phyloP scores from a whole-genome alignment of 176 grass and related monocot species.

The Zizania latifolia region DNA sequence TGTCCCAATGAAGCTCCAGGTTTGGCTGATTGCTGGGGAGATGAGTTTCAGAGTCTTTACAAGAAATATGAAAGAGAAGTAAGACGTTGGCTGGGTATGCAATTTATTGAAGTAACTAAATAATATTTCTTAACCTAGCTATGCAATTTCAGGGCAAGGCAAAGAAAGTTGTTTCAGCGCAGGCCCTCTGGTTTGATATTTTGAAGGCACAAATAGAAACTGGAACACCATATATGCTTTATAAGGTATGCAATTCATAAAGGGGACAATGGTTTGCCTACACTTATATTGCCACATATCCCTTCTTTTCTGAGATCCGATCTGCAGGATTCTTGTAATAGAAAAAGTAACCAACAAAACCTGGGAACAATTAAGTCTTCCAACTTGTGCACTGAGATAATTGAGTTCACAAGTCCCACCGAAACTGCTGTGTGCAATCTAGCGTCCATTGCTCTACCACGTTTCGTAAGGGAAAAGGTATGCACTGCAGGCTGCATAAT shows the following conservation, averaged over 20 bases:
- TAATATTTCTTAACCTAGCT: neutral
- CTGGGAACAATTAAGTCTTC: conserved; percentile 76
- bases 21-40: conserved; percentile 85
- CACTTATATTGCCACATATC: neutral
- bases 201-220: conserved; percentile 82
- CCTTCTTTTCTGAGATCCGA: neutral
- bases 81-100: conserved; percentile 10
- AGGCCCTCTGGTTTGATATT: conserved; percentile 73
- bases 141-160: conserved; percentile 50
- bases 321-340: conserved; percentile 64
- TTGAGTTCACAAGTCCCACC: conserved; percentile 65
- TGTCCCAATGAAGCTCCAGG: conserved; percentile 93
- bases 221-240: conserved; percentile 85
- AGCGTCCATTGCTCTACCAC: conserved; percentile 71
- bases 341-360: conserved; percentile 80
- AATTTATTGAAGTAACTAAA: neutral
- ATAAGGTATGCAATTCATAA: conserved; percentile 40
- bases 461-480: conserved; percentile 76
- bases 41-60: conserved; percentile 67
- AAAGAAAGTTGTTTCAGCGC: conserved; percentile 63
- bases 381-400: conserved; percentile 74
- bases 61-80: conserved; percentile 74
- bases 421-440: conserved; percentile 75
- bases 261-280: neutral
- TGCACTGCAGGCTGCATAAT: neutral